These are phyloP conservation scores for Saitozyma sp. DNA, from an alignment of 768 basidiomycete genomes.

Conservation along the genomic window DNA sequence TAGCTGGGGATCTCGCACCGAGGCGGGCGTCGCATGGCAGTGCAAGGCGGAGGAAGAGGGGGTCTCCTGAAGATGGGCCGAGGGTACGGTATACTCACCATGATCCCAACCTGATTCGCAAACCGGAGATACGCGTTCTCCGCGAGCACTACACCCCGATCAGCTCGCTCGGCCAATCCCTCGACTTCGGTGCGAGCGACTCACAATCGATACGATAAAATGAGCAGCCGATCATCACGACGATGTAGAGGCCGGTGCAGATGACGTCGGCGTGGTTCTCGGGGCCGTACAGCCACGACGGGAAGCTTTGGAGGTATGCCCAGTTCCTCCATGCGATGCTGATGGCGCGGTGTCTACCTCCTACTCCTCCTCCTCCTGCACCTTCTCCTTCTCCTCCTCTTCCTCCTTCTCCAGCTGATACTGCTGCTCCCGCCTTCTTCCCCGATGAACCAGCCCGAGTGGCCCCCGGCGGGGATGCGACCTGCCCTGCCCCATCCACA, in stretches of 20 bases:
- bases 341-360: conserved; percentile 5
- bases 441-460: no score
- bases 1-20: not conserved
- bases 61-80: no score
- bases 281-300: conserved; percentile 36
- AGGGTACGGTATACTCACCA: conserved; percentile 10
- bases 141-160: not conserved
- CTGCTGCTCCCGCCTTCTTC: no score
- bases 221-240: conserved; percentile 9
- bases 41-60: not conserved
- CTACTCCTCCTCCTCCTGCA: conserved; percentile 1
- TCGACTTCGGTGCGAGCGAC: no score
- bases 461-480: no score
- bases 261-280: conserved; percentile 25
- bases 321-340: conserved; percentile 18
- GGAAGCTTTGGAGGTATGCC: conserved; percentile 28
- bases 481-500: no score
- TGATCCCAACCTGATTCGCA: conserved; percentile 26
- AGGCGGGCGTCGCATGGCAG: not conserved
- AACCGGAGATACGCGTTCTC: conserved; percentile 3
- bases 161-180: not conserved
- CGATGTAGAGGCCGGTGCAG: conserved; percentile 31
- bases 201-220: not conserved
- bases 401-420: no score
- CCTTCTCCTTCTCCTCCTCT: not conserved